Percentiles rank a stretch among this genome's conserved stretches.
Evolutionary conservation across 2,329 filamentous ascomycete genomes (phyloP).

Genomic region (Aspergillus sergii): DNA sequence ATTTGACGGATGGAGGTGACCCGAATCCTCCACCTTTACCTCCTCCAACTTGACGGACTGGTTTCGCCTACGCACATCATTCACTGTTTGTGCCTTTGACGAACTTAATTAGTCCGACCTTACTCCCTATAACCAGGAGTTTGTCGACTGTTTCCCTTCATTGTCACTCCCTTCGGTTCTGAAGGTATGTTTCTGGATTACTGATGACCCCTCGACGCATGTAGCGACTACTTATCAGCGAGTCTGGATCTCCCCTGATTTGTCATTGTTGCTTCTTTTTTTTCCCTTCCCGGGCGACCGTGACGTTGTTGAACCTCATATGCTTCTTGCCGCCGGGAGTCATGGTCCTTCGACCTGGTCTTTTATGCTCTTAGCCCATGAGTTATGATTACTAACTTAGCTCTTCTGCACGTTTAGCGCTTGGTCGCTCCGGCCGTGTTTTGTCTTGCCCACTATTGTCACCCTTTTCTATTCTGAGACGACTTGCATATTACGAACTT

Average conservation of each 20-base stretch:
- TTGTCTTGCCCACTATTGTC: constrained; percentile 21
- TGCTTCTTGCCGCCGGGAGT: not conserved
- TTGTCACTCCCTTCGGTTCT: constrained; percentile 35
- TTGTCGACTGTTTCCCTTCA: constrained; percentile 20
- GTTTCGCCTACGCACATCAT: constrained; percentile 21
- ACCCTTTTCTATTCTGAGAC: constrained; percentile 14
- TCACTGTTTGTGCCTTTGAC: constrained; percentile 14
- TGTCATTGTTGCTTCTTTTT: not conserved
- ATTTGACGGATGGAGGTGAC: constrained; percentile 3
- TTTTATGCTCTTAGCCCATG: not conserved
- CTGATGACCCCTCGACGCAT: constrained; percentile 1
- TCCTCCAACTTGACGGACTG: constrained; percentile 20
- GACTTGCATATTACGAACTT: constrained; percentile 16
- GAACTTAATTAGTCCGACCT: constrained; percentile 21
- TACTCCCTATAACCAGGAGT: constrained; percentile 17
- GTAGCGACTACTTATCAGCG: not conserved
- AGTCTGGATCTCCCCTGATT: not conserved
- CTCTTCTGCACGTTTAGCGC: constrained; percentile 23
- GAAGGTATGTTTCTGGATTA: constrained; percentile 31
- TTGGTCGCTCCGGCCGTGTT: constrained; percentile 30
- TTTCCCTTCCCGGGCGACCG: not conserved
- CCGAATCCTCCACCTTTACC: constrained; percentile 5
- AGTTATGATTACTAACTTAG: constrained; percentile 20
- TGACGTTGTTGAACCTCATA: not conserved
- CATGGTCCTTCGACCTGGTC: not conserved